Evolutionary conservation across 164 flowering plant species (phyloP).

Genomic region (Vitis cinerea): DNA sequence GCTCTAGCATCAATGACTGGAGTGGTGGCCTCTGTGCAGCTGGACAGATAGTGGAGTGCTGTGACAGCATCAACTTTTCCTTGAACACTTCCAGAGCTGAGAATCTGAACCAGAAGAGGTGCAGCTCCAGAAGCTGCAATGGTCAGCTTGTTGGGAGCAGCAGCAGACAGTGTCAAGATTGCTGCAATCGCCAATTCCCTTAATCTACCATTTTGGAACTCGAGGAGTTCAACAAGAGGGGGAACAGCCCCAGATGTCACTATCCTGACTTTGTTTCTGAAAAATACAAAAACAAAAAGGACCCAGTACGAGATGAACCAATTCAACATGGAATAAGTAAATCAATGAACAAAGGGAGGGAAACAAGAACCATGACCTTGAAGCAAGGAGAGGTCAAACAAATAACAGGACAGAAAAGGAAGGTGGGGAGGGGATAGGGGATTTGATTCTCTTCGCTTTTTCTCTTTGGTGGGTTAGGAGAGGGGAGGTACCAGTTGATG

Average conservation of each 20-base stretch:
- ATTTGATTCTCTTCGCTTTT: too few species aligned
- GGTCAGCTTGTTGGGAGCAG: constrained; percentile 51
- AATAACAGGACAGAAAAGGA: background rate
- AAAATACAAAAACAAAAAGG: constrained; percentile 6
- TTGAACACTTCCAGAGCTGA: constrained; percentile 63
- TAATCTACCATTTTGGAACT: constrained; percentile 40
- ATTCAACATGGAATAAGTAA: background rate
- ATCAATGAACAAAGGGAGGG: background rate
- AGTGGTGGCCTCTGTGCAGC: constrained; percentile 36
- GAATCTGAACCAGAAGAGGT: constrained; percentile 63
- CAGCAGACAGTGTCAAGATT: constrained; percentile 68
- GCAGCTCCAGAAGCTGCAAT: constrained; percentile 65
- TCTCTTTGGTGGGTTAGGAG: background rate
- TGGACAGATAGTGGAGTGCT: constrained; percentile 67
- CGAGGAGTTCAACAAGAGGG: constrained; percentile 68
- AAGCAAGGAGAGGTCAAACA: background rate
- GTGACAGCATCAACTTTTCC: constrained; percentile 82
- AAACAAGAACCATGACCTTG: background rate
- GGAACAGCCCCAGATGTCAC: constrained; percentile 69
- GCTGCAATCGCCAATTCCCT: constrained; percentile 78
- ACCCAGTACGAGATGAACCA: background rate
- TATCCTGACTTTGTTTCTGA: constrained; percentile 73
- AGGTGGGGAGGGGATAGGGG: too few species aligned
- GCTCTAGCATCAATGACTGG: constrained; percentile 50
- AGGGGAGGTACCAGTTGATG: background rate